These are phyloP conservation scores for Neonectria faginata DNA, from an alignment of 2,329 filamentous ascomycete species.

Conservation along the genomic window DNA sequence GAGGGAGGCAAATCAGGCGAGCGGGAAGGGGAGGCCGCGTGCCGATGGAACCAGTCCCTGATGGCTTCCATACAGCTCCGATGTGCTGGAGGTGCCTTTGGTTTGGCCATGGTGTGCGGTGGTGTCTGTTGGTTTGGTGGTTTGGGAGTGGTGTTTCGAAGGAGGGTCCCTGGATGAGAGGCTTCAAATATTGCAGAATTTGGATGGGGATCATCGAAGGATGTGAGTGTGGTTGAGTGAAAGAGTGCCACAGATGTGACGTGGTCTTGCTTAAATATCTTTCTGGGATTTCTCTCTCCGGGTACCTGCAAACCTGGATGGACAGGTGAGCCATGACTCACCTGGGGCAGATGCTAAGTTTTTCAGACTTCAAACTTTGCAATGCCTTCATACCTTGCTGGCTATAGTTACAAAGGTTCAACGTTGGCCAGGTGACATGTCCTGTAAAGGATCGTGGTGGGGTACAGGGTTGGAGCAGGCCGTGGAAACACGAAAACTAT, in stretches of 20 bases:
- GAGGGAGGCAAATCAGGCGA: conserved; percentile 5
- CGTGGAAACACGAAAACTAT: no score
- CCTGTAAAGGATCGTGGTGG: no score
- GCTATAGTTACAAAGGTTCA: not conserved
- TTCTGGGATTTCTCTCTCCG: not conserved
- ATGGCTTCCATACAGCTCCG: not conserved
- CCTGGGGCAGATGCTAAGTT: not conserved
- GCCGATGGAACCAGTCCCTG: not conserved
- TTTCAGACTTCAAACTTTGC: not conserved
- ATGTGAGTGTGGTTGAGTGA: not conserved
- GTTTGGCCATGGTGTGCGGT: conserved; percentile 8
- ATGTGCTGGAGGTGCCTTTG: conserved; percentile 2
- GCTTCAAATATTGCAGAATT: not conserved
- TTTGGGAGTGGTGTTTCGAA: not conserved
- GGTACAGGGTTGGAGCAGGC: no score
- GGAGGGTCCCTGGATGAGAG: not conserved
- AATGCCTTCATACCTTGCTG: not conserved
- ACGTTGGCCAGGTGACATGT: not conserved
- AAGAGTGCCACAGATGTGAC: not conserved
- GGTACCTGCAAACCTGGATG: not conserved
- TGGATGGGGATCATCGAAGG: not conserved
- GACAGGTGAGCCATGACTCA: not conserved
- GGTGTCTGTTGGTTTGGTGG: conserved; percentile 5
- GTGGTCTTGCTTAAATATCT: not conserved
- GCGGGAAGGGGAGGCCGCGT: not conserved